Evolutionary conservation across 495 filamentous ascomycete genomes (phyloP).

Genomic region (Neurospora africana): DNA sequence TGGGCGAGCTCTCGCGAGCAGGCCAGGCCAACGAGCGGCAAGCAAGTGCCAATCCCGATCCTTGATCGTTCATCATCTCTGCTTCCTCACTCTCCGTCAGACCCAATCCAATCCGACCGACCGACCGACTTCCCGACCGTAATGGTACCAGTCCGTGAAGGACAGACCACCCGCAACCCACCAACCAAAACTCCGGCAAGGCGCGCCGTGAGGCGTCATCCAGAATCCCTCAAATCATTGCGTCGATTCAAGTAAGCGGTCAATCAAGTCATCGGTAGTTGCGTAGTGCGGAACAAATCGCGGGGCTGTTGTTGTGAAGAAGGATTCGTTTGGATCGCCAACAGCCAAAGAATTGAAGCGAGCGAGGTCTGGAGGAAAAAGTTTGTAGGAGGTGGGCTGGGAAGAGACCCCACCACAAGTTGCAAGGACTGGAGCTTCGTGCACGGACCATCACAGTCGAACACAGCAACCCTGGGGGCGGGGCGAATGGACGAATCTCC

Average conservation of each 20-base stretch:
- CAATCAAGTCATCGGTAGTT: neutral
- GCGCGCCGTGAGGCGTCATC: neutral
- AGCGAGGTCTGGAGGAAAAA: neutral
- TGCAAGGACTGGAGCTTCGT: neutral
- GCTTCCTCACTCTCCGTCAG: neutral
- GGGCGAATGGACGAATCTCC: neutral
- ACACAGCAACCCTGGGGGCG: neutral
- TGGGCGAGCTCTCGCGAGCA: neutral
- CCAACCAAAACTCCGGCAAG: neutral
- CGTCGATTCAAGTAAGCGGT: neutral
- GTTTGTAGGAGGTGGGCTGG: neutral
- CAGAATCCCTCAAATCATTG: neutral
- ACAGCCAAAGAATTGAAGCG: neutral
- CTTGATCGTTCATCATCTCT: neutral
- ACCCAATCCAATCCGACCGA: neutral
- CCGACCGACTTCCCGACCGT: neutral
- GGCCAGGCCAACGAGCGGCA: neutral
- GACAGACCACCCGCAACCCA: neutral
- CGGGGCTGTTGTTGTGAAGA: neutral
- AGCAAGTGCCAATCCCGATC: neutral
- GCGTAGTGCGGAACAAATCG: neutral
- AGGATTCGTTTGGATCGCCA: neutral
- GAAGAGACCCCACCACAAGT: neutral
- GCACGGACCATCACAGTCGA: neutral
- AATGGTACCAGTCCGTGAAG: neutral